phyloP scores from a whole-genome alignment of 1,284 basidiomycete species.

The Neotropicomus parvogracilis region DNA sequence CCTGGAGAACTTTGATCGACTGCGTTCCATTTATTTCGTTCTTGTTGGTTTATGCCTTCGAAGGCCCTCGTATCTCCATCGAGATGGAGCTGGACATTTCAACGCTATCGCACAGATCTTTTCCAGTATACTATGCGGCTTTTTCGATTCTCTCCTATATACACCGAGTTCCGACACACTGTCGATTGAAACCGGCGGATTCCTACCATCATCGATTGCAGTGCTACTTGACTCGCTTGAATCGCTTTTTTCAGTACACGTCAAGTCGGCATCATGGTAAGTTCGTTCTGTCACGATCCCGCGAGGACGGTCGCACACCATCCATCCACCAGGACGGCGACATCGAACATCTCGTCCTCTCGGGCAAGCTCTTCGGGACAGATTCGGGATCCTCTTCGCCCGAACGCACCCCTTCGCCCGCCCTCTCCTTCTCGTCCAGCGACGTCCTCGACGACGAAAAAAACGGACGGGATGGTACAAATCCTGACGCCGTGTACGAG shows the following conservation, averaged over 20 bases:
- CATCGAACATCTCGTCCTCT: slow-evolving; percentile 74
- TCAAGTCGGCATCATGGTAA: not conserved
- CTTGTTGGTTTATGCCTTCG: slow-evolving; percentile 3
- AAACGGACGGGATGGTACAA: slow-evolving; percentile 12
- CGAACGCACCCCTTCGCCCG: slow-evolving; percentile 51
- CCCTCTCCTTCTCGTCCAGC: slow-evolving; percentile 31
- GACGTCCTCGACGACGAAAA: slow-evolving; percentile 34
- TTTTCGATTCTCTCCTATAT: no score
- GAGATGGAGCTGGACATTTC: slow-evolving; percentile 21
- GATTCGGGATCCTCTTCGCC: slow-evolving; percentile 42
- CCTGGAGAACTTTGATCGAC: not conserved
- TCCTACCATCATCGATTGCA: no score
- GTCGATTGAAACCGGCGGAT: no score
- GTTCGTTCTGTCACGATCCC: not conserved
- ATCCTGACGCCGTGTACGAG: slow-evolving; percentile 27
- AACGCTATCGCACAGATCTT: slow-evolving; percentile 1
- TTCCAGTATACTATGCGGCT: slow-evolving; percentile 10
- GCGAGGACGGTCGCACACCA: no score
- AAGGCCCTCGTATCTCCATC: slow-evolving; percentile 13
- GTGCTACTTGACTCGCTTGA: no score
- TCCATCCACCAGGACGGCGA: slow-evolving; percentile 43
- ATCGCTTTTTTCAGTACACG: not conserved
- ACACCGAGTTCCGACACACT: no score
- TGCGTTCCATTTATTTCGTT: slow-evolving; percentile 7
- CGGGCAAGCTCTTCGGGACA: slow-evolving; percentile 69